Evolutionary conservation across 495 filamentous ascomycete genomes (phyloP), one percentile per base, ranked within the genome.

Genomic region (Penicillium argentinense): DNA sequence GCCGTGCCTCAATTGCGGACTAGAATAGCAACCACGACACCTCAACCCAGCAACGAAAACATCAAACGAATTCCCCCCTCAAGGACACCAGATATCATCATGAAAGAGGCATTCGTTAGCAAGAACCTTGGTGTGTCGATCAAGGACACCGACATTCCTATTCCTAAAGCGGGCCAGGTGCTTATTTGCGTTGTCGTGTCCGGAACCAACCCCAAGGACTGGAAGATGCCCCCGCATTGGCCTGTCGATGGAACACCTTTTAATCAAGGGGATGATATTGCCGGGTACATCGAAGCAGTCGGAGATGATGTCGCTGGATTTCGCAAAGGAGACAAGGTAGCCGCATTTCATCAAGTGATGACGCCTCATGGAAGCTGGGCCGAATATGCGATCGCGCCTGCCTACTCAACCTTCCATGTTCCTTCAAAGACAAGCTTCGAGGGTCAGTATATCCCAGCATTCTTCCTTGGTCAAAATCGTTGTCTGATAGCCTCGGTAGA

Each of bases 181-280:
- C 73, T 91, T 8, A 89, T 86, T 54, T 79, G 81, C 46, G 84
- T 89, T 25, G 67, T 85, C 6, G 78, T 84, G n/a, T 78, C 74
- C 34, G 85, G 83, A 12, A 82, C 77, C 14, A 91, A 91, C 57
- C 88, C 87, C 4, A 91, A 91, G 56, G 87, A 91, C 67, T 88
- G 84, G 85, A 88, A 85, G 54, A 47, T 63, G 62, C 74, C 18
- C 78, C 69, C 75, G 1, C 51, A 61, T 30, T 63, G 49, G 47
- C 39, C 46, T 9, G 32, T 54, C 1, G 41, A 60, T 9, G 38
- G 32, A 8, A 8, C 28, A n/a, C 47, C 40, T 2, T 16, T 59
- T 4, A 89, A 89, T 64, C 54, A 68, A 37, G 87, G 87, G 26
- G 86, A 91, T 61, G 86, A 89, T 56, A 85, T 89, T 41, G 83